phyloP scores from a whole-genome alignment of 305 asterid species.

The Striga hermonthica region DNA sequence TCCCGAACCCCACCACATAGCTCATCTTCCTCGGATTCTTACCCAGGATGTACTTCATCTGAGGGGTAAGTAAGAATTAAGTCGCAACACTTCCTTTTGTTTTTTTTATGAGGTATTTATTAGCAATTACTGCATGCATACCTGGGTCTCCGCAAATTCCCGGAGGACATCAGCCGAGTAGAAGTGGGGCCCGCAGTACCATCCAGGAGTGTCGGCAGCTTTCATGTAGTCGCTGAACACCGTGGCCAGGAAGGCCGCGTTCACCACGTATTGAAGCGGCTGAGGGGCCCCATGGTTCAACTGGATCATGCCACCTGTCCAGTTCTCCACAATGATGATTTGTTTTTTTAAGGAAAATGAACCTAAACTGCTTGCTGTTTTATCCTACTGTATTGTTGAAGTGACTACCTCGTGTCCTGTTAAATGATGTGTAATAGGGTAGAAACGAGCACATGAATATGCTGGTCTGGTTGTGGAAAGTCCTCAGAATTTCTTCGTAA shows the following conservation, averaged over 20 bases:
- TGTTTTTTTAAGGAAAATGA: neutral
- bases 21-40: slow-evolving; percentile 94
- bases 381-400: slow-evolving; percentile 7
- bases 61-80: slow-evolving; percentile 4
- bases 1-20: slow-evolving; percentile 83
- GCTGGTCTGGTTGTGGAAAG: slow-evolving; percentile 93
- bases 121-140: slow-evolving; percentile 19
- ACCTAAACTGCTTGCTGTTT: neutral
- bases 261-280: slow-evolving; percentile 84
- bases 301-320: slow-evolving; percentile 82
- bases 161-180: slow-evolving; percentile 73
- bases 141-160: slow-evolving; percentile 89
- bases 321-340: slow-evolving; percentile 9
- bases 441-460: slow-evolving; percentile 90
- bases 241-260: slow-evolving; percentile 86
- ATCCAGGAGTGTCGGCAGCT: slow-evolving; percentile 94
- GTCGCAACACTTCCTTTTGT: too few species aligned
- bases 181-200: slow-evolving; percentile 96
- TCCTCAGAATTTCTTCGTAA: slow-evolving; percentile 77
- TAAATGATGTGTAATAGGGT: slow-evolving; percentile 76
- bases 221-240: slow-evolving; percentile 81
- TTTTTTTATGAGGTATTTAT: too few species aligned
- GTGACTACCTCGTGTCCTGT: slow-evolving; percentile 75
- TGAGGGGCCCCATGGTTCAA: slow-evolving; percentile 90
- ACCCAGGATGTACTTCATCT: slow-evolving; percentile 93